These are phyloP conservation scores for Astraeus odoratus DNA, from an alignment of 768 basidiomycete genomes.

Conservation along the genomic window DNA sequence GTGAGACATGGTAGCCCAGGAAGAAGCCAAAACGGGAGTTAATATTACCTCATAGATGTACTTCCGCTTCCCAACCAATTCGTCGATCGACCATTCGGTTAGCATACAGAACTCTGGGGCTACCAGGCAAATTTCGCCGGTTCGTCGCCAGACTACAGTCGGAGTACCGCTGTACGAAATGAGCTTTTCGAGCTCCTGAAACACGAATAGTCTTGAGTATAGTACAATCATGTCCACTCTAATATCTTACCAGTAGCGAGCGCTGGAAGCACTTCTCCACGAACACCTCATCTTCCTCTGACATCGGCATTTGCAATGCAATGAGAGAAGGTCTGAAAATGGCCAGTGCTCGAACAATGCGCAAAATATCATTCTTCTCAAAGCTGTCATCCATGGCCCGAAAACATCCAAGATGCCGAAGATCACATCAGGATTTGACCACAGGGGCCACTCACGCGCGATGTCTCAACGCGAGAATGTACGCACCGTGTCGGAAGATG, in stretches of 20 bases:
- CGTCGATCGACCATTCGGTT: slow-evolving; percentile 84
- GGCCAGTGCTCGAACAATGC: slow-evolving; percentile 89
- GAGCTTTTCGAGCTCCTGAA: slow-evolving; percentile 90
- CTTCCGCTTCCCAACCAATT: slow-evolving; percentile 55
- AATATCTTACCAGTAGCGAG: slow-evolving; percentile 65
- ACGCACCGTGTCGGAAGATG: slow-evolving; percentile 79
- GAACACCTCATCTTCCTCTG: slow-evolving; percentile 93
- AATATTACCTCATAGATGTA: slow-evolving; percentile 35
- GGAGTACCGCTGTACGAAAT: slow-evolving; percentile 97
- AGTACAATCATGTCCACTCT: neutral
- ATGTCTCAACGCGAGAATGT: slow-evolving; percentile 27
- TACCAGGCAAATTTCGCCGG: slow-evolving; percentile 95
- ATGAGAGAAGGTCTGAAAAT: slow-evolving; percentile 96
- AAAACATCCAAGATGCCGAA: slow-evolving; percentile 34
- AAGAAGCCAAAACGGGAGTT: slow-evolving; percentile 20
- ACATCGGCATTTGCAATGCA: slow-evolving; percentile 95
- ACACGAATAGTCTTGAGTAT: slow-evolving; percentile 4
- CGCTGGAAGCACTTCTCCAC: slow-evolving; percentile 95
- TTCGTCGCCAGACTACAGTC: slow-evolving; percentile 95
- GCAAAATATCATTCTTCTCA: slow-evolving; percentile 92
- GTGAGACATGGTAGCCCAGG: slow-evolving; percentile 3
- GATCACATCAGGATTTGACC: slow-evolving; percentile 26
- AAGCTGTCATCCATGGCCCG: slow-evolving; percentile 48
- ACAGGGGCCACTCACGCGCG: slow-evolving; percentile 35
- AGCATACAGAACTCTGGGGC: slow-evolving; percentile 95